These are phyloP conservation scores for Coniella lustricola DNA, from an alignment of 2,329 filamentous ascomycete genomes.

Conservation along the genomic window DNA sequence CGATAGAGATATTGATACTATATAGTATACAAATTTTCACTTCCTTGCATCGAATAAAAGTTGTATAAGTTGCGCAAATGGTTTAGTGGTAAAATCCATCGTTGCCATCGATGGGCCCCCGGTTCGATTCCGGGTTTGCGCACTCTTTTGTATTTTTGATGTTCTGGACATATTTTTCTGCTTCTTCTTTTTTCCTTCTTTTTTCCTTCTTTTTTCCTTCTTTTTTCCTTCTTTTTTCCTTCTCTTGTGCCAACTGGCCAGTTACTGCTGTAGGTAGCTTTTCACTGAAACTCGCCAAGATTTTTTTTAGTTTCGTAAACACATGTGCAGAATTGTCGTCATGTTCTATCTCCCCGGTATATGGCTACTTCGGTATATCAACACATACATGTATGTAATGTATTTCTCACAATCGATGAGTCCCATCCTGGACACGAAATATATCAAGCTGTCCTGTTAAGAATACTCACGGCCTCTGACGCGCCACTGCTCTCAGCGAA, in stretches of 20 bases:
- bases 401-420: no score
- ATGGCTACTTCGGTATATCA: no score
- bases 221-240: neutral
- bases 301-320: no score
- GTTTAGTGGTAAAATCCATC: slow-evolving; percentile 10
- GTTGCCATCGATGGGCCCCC: slow-evolving; percentile 7
- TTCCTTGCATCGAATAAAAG: neutral
- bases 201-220: neutral
- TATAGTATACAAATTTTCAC: neutral
- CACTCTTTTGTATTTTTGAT: neutral
- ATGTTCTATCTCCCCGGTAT: no score
- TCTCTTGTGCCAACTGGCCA: no score
- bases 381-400: no score
- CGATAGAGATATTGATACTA: no score
- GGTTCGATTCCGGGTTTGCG: slow-evolving; percentile 7
- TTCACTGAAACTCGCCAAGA: no score
- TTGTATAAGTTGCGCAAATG: neutral
- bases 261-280: no score
- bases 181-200: neutral
- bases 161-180: neutral
- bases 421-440: no score
- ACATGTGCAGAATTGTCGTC: no score
- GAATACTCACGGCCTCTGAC: neutral
- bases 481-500: neutral
- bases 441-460: no score